Base-by-base conservation (phyloP, 2,329 filamentous ascomycete species). In the Alternaria novae-zelandiae region DNA sequence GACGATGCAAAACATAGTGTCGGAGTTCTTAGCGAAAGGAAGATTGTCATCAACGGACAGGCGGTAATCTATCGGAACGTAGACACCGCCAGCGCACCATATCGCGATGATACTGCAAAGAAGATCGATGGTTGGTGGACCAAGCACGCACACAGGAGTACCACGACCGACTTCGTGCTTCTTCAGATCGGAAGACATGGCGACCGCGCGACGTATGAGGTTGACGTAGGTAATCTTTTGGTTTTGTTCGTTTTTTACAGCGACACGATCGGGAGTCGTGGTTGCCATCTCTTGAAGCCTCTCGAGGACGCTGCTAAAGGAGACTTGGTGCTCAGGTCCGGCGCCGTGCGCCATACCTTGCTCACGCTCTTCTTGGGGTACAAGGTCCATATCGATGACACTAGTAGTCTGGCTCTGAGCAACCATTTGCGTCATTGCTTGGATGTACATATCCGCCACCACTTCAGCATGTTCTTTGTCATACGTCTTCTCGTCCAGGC, bases 71-170 rank as follows among this genome's bases (percentile, higher is more conserved):
- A 49, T 10, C 2, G 54, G 54, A 25, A 57, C 44, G n/a, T 57
- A 41, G 7, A 57, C 47, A 1, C 44, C 44, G 15, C 43, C 54
- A 44, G 28, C 54, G 20, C 54, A 57, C 54, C 54, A 57, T n/a
- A 57, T 57, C 13, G 44, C 54, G 13, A 49, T 5, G 17, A 59
- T 32, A 17, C 46, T 46, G 20, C 36, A 46, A 9, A 59, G 36
- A 11, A 54, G 7, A 32, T 59, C 49, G 28, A 47, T 26, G 11
- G 57, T 59, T n/a, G 57, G 49, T n/a, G 57, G 49, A 9, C 57
- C 57, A 2, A 59, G 25, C 12, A 59, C 57, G 41, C 57, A 59
- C 21, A 59, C 36, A 13, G 57, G 20, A 17, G 57, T 54, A 30
- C 47, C 57, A 43, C 21, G 44, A 21, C 6, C 28, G 25, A 59